Evolutionary conservation across 805 yeast species (phyloP).

Genomic region (Ogataea trehalophila): DNA sequence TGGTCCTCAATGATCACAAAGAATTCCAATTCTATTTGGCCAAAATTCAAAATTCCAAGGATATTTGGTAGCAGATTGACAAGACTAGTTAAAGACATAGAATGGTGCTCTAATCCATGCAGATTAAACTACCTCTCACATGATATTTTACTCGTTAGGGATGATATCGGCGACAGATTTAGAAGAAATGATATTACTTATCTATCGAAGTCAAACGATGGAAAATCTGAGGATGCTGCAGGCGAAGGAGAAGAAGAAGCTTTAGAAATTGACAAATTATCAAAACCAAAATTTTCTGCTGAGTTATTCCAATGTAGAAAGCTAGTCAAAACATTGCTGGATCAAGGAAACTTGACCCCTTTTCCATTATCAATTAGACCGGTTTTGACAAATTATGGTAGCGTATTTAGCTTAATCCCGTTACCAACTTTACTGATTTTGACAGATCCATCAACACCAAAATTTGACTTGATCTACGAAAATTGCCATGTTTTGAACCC

Average conservation of each 20-base stretch:
- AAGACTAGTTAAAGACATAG: constrained; percentile 45
- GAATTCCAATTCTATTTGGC: constrained; percentile 61
- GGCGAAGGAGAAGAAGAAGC: constrained; percentile 22
- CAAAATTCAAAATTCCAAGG: constrained; percentile 67
- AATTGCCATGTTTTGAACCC: constrained; percentile 79
- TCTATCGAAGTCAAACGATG: constrained; percentile 28
- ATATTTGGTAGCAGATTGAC: constrained; percentile 66
- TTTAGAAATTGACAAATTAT: constrained; percentile 24
- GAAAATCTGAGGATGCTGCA: constrained; percentile 3
- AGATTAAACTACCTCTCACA: constrained; percentile 76
- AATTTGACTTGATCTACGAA: constrained; percentile 70
- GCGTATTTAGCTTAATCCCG: constrained; percentile 66
- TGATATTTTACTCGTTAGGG: constrained; percentile 72
- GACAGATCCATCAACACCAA: constrained; percentile 68
- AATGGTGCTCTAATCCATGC: constrained; percentile 74
- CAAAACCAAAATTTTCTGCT: constrained; percentile 34
- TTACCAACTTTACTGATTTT: constrained; percentile 63
- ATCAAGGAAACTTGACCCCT: constrained; percentile 87
- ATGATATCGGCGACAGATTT: constrained; percentile 65
- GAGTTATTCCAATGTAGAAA: constrained; percentile 59
- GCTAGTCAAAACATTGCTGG: constrained; percentile 73
- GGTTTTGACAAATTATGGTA: constrained; percentile 65
- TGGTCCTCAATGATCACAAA: constrained; percentile 74
- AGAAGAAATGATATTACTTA: constrained; percentile 64
- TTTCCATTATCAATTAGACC: constrained; percentile 59